Base-by-base conservation (phyloP, 176 grass and related monocot genomes). In the Bonia amplexicaulis region DNA sequence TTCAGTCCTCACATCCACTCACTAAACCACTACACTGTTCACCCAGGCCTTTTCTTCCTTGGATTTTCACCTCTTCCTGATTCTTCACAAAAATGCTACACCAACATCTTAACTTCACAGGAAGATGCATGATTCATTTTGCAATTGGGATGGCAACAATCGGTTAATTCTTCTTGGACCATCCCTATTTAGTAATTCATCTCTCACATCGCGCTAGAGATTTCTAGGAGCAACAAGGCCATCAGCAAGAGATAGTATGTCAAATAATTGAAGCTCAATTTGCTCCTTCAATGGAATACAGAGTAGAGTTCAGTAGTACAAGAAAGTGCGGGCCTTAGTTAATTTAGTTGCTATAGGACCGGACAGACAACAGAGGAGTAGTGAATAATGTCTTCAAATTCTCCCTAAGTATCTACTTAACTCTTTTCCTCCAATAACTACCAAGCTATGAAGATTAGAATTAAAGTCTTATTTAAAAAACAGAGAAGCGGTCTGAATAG, bases 51-150 rank as follows among this genome's bases (percentile, higher is more conserved):
- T 84, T 88, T 77, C 79, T 82, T 19, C 60, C 77, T 88, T 82
- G 80, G 74, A 67, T 63, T 89, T 86, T 83, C 55, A 87, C 74
- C 66, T 41, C 73, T 66, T 12, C 51, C 17, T 69, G 90, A 89
- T 92, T 89, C 78, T 73, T 65, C 49, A 17, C 15, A 77, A 55
- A 75, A 82, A 82, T 81, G 63, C 78, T 51, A 76, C n/a, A 22
- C 20, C 16, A 13, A 59, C 52, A 73, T 12, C 26, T 52, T 44
- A 33, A 4, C 64, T 71, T 44, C 55, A 22, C 9, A n/a, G 19
- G 54, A 16, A 6, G 48, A 51, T 16, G 40, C 40, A 41, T 7
- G 4, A 22, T 22, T 57, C 7, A 22, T n/a, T 4, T 57, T n/a
- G 54, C 54, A 57, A 57, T n/a, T 57, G 20, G 20, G 20, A n/a